These are phyloP conservation scores for Penicillium sp. DNA, from an alignment of 2,329 filamentous ascomycete genomes.

Conservation along the genomic window DNA sequence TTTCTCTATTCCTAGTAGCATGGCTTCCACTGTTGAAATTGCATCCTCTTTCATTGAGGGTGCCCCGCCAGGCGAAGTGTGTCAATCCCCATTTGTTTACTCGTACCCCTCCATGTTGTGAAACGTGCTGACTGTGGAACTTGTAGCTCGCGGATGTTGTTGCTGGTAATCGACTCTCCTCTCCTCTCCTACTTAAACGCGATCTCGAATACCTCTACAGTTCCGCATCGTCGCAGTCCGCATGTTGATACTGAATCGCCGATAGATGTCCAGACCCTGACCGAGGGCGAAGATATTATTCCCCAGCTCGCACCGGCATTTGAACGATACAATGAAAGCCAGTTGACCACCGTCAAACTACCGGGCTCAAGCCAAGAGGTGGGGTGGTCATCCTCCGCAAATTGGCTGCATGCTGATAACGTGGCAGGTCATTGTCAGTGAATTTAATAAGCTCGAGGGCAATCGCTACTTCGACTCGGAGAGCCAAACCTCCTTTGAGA, in stretches of 20 bases:
- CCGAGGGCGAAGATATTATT: slow-evolving; percentile 68
- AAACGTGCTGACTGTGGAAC: slow-evolving; percentile 23
- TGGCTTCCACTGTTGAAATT: slow-evolving; percentile 56
- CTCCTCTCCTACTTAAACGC: slow-evolving; percentile 8
- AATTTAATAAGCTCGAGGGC: slow-evolving; percentile 77
- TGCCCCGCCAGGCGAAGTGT: slow-evolving; percentile 93
- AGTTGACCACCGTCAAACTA: slow-evolving; percentile 85
- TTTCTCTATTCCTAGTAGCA: slow-evolving; percentile 17
- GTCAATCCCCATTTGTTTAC: slow-evolving; percentile 1
- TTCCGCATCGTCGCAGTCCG: slow-evolving; percentile 7
- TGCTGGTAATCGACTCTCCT: slow-evolving; percentile 61
- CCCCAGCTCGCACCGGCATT: slow-evolving; percentile 78
- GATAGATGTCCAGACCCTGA: slow-evolving; percentile 85
- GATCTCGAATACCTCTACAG: slow-evolving; percentile 4
- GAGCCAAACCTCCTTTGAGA: slow-evolving; percentile 81
- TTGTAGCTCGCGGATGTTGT: slow-evolving; percentile 82
- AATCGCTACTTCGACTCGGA: slow-evolving; percentile 89
- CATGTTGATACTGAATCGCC: slow-evolving; percentile 17
- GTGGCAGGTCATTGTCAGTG: slow-evolving; percentile 71
- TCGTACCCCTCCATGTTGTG: slow-evolving; percentile 1
- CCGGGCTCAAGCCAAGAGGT: slow-evolving; percentile 81
- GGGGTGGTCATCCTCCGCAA: slow-evolving; percentile 17
- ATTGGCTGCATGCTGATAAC: slow-evolving; percentile 10
- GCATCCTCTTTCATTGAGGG: slow-evolving; percentile 88
- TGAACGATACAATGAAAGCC: slow-evolving; percentile 93